Conservation (phyloP, 306 rosid genomes). For the Prunus campanulata region DNA sequence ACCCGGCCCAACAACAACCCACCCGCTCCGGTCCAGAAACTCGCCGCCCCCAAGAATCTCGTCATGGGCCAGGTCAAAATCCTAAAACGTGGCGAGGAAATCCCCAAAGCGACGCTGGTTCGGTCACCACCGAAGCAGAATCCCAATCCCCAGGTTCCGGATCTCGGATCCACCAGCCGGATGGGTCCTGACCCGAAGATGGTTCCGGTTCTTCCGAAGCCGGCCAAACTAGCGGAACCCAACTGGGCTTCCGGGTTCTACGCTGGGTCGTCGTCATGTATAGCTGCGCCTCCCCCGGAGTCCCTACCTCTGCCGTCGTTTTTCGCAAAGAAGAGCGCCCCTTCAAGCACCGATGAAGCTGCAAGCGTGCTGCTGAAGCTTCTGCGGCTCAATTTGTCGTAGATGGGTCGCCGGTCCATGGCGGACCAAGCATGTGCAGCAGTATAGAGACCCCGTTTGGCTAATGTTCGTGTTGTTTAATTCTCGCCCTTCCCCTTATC, state of each 20-base stretch:
- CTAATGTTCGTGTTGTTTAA: slow-evolving; percentile 21
- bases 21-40: not conserved
- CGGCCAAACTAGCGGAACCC: not conserved
- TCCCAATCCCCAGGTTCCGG: not conserved
- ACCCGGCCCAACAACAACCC: slow-evolving; percentile 1
- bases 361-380: slow-evolving; percentile 35
- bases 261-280: slow-evolving; percentile 37
- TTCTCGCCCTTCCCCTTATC: slow-evolving; percentile 37
- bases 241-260: slow-evolving; percentile 16
- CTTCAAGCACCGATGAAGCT: slow-evolving; percentile 18
- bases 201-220: not conserved
- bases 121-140: not conserved
- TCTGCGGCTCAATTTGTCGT: slow-evolving; percentile 29
- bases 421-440: not conserved
- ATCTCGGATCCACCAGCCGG: not conserved
- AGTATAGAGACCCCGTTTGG: not conserved
- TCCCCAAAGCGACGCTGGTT: not conserved
- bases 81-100: slow-evolving; percentile 39
- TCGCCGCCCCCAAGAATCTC: slow-evolving; percentile 2
- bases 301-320: slow-evolving; percentile 56
- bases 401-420: not conserved
- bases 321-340: slow-evolving; percentile 24
- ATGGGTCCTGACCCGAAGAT: slow-evolving; percentile 8
- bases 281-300: slow-evolving; percentile 51
- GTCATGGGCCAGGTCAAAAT: slow-evolving; percentile 39